phyloP scores from a whole-genome alignment of 768 basidiomycete species.

The Auricularia cornea region DNA sequence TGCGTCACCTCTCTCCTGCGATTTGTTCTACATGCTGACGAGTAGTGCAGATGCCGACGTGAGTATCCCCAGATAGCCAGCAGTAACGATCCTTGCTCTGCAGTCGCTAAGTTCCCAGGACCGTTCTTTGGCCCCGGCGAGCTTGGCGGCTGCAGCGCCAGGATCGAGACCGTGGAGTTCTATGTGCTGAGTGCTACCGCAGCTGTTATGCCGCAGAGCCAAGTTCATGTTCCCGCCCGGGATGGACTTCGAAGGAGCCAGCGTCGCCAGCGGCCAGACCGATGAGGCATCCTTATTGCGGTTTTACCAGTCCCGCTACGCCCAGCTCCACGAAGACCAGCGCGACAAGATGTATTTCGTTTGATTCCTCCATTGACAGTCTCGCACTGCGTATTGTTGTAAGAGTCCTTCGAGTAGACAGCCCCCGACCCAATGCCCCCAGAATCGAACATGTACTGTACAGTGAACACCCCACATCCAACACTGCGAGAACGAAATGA shows the following conservation, averaged over 20 bases:
- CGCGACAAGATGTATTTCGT: background rate
- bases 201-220: background rate
- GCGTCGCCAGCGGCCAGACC: background rate
- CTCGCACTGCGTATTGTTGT: too few species aligned
- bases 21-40: too few species aligned
- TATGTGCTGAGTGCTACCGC: background rate
- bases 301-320: background rate
- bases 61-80: background rate
- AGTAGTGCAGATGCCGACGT: background rate
- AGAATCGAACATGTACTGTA: too few species aligned
- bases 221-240: background rate
- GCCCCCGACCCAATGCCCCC: too few species aligned
- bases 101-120: background rate
- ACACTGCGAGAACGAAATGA: too few species aligned
- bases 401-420: too few species aligned
- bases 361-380: background rate
- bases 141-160: background rate
- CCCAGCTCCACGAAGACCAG: background rate
- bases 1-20: conserved; percentile 21
- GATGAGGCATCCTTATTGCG: background rate
- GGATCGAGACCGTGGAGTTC: background rate
- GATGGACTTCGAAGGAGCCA: background rate
- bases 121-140: background rate
- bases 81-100: background rate
- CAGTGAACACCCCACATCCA: too few species aligned